Percentiles rank a stretch among this genome's conserved stretches.
Evolutionary conservation across 441 rosid genomes (phyloP).

Genomic region (Syzygium syzygioides): DNA sequence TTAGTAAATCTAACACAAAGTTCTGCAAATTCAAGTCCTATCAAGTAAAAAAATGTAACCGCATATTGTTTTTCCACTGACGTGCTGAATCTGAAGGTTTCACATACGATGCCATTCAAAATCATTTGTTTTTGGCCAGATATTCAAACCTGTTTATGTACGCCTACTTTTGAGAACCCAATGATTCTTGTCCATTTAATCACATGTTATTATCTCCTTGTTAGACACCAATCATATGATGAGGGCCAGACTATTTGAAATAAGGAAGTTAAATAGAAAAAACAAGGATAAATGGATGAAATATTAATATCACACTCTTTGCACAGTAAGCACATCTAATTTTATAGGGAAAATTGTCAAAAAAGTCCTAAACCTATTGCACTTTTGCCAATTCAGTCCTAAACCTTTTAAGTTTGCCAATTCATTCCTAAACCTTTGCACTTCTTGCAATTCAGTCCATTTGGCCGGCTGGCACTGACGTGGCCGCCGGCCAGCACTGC

Average conservation of each 20-base stretch:
- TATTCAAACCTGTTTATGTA: not conserved
- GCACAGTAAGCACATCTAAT: not conserved
- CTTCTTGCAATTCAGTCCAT: too few species aligned
- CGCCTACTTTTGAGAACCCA: not conserved
- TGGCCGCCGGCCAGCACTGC: too few species aligned
- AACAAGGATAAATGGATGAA: not conserved
- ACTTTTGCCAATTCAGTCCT: too few species aligned
- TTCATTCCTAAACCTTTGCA: too few species aligned
- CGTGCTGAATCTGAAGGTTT: not conserved
- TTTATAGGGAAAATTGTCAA: too few species aligned
- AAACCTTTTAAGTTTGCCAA: too few species aligned
- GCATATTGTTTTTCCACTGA: not conserved
- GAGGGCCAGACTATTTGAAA: not conserved
- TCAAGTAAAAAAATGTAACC: not conserved
- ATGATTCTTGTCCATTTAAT: not conserved
- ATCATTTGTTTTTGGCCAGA: not conserved
- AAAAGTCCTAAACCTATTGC: too few species aligned
- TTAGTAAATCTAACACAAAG: not conserved
- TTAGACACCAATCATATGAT: not conserved
- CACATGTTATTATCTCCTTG: not conserved
- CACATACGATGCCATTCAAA: not conserved
- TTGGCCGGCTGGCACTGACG: too few species aligned
- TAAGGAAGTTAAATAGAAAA: not conserved
- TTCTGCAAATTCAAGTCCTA: not conserved
- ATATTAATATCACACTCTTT: not conserved